Percentiles rank a stretch among this genome's conserved stretches.
phyloP scores from a whole-genome alignment of 2,329 filamentous ascomycete species.

The Helicocarpus griseus region DNA sequence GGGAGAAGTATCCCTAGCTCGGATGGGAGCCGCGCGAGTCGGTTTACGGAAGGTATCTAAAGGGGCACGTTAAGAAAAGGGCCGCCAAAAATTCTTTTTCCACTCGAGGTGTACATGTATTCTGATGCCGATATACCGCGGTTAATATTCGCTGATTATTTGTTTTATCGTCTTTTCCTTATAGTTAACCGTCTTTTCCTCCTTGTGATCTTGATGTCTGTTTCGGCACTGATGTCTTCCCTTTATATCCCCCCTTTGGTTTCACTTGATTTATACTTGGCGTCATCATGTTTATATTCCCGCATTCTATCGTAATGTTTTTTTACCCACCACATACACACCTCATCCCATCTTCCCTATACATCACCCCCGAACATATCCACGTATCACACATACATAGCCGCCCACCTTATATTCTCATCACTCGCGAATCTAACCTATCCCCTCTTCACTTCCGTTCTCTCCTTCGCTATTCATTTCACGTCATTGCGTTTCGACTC shows the following conservation, averaged over 20 bases:
- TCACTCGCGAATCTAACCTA: no score
- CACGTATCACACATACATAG: no score
- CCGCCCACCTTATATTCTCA: no score
- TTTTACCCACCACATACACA: no score
- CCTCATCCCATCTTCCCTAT: no score
- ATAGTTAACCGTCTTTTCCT: no score
- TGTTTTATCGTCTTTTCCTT: not conserved
- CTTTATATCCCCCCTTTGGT: not conserved
- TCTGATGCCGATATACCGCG: slow-evolving; percentile 1
- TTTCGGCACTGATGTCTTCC: not conserved
- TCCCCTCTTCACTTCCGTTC: no score
- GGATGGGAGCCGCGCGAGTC: slow-evolving; percentile 37
- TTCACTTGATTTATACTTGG: not conserved
- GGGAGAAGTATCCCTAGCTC: slow-evolving; percentile 33
- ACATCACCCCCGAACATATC: no score
- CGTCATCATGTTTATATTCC: not conserved
- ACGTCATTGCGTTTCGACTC: no score
- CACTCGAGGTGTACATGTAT: slow-evolving; percentile 16
- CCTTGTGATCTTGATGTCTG: not conserved
- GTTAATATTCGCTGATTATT: not conserved
- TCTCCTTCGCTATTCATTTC: no score
- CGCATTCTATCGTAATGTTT: no score
- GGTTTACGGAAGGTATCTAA: slow-evolving; percentile 30
- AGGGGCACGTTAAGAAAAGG: slow-evolving; percentile 18
- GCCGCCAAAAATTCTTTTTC: not conserved